phyloP scores from a whole-genome alignment of 495 filamentous ascomycete genomes.

The Cercophora samala region DNA sequence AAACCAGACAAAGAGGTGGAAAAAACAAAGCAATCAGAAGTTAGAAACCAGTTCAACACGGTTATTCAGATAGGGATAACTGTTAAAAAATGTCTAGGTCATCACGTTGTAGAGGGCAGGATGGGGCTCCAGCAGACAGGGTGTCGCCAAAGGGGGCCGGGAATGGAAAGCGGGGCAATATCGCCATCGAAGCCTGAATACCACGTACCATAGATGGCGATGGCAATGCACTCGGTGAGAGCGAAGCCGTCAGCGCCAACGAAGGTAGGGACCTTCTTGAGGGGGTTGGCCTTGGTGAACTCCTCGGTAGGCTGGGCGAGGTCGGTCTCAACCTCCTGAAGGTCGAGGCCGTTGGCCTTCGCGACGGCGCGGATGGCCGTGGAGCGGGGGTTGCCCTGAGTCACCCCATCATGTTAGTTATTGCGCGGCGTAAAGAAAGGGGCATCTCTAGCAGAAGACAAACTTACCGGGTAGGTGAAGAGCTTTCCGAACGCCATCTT shows the following conservation, averaged over 20 bases:
- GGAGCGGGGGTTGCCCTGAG: constrained; percentile 82
- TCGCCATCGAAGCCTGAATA: constrained; percentile 10
- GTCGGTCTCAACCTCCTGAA: constrained; percentile 76
- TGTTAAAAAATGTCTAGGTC: constrained; percentile 68
- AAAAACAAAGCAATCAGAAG: constrained; percentile 50
- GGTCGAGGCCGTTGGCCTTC: constrained; percentile 89
- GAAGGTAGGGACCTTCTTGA: constrained; percentile 90
- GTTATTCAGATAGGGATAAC: constrained; percentile 98
- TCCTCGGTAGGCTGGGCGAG: constrained; percentile 59
- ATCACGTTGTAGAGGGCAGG: constrained; percentile 55
- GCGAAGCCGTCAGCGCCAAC: constrained; percentile 87
- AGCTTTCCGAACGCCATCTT: constrained; percentile 96
- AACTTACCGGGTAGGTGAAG: constrained; percentile 77
- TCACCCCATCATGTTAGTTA: constrained; percentile 31
- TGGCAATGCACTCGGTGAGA: constrained; percentile 86
- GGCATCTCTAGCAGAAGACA: constrained; percentile 1
- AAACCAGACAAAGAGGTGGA: constrained; percentile 14
- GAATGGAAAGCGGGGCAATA: constrained; percentile 26
- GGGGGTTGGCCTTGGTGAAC: constrained; percentile 79
- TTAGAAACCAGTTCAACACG: constrained; percentile 67
- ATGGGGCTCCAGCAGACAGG: constrained; percentile 13
- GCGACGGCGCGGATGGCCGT: constrained; percentile 85
- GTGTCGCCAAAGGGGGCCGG: constrained; percentile 8
- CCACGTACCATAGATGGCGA: constrained; percentile 93
- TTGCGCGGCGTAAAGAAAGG: constrained; percentile 16